A percentile compares a stretch with the other conserved stretches of the same genome.
Conservation (phyloP, 2,329 filamentous ascomycete species). For the Penicillium psychrosexuale region DNA sequence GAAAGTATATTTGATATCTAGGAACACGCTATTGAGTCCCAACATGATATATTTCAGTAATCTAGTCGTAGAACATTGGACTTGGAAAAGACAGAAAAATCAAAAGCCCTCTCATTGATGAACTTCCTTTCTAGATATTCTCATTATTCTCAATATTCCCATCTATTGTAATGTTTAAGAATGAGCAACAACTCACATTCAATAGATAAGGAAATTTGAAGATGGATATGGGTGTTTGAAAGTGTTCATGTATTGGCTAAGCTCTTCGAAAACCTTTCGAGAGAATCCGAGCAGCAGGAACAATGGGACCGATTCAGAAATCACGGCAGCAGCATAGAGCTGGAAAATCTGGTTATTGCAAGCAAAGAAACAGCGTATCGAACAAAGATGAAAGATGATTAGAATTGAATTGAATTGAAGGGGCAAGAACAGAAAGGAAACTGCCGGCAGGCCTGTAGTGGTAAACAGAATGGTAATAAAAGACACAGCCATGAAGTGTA, state of each 20-base stretch:
- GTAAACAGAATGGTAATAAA: slow-evolving; percentile 10
- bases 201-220: background rate
- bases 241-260: background rate
- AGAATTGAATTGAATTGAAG: background rate
- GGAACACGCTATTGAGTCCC: background rate
- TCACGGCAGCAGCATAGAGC: background rate
- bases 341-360: background rate
- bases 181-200: background rate
- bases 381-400: background rate
- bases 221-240: background rate
- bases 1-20: background rate
- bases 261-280: background rate
- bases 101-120: background rate
- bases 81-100: background rate
- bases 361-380: background rate
- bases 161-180: too few species aligned
- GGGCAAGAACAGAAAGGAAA: background rate
- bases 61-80: background rate
- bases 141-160: too few species aligned
- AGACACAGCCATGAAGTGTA: slow-evolving; percentile 21
- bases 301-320: background rate
- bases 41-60: background rate
- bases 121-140: too few species aligned
- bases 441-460: background rate
- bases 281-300: background rate